phyloP scores from a whole-genome alignment of 106 monocot genomes.

The Acanthochlamys bracteata region DNA sequence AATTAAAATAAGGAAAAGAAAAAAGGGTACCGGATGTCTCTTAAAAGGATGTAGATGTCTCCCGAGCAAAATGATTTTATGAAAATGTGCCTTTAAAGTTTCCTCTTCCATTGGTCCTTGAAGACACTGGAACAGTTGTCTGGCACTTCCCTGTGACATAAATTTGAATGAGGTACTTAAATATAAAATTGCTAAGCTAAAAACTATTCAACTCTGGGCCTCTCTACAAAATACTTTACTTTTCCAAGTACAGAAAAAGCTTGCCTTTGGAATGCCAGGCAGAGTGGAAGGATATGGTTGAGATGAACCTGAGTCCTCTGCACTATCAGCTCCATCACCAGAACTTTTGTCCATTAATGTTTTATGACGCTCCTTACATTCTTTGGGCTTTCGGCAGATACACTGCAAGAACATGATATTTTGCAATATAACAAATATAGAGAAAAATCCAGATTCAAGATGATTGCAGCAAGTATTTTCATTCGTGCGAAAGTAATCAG shows the following conservation, averaged over 20 bases:
- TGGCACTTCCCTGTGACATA: constrained; percentile 76
- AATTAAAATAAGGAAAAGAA: background rate
- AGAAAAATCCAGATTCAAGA: too few relatives aligned
- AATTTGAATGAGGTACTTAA: background rate
- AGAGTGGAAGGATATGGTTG: constrained; percentile 82
- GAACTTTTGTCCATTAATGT: constrained; percentile 69
- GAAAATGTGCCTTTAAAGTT: constrained; percentile 77
- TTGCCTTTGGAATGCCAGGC: constrained; percentile 97
- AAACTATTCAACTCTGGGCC: too few relatives aligned
- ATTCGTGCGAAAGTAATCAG: too few relatives aligned
- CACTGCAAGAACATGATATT: constrained; percentile 26
- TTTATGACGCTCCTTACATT: constrained; percentile 94
- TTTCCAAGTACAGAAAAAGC: background rate
- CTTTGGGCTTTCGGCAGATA: constrained; percentile 72
- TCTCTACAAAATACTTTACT: too few relatives aligned
- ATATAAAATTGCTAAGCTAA: too few relatives aligned
- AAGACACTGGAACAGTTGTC: constrained; percentile 85
- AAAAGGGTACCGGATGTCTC: constrained; percentile 33
- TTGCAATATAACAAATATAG: background rate
- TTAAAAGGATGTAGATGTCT: constrained; percentile 48
- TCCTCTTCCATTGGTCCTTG: constrained; percentile 97
- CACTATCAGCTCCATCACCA: constrained; percentile 97
- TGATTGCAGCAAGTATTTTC: too few relatives aligned
- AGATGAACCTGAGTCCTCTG: constrained; percentile 99
- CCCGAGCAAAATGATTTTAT: constrained; percentile 76